phyloP scores from a whole-genome alignment of 805 yeast genomes.

The Ogataea paradorogensis region DNA sequence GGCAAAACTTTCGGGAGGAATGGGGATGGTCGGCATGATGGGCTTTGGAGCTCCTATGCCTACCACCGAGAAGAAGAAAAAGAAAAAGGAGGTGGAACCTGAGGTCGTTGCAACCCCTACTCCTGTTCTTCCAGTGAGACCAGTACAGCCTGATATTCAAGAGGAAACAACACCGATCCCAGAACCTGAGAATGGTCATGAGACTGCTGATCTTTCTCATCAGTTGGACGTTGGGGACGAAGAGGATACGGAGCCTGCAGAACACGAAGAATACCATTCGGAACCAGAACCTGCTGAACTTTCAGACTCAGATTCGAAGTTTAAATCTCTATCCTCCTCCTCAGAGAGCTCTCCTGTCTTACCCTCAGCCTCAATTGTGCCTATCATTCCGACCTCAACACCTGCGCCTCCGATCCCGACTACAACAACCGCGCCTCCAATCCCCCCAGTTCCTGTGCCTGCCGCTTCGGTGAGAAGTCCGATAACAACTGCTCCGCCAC shows the following conservation, averaged over 20 bases:
- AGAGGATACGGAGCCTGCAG: slow-evolving; percentile 3
- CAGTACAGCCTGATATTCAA: slow-evolving; percentile 2
- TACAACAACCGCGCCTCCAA: slow-evolving; percentile 11
- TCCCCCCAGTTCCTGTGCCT: slow-evolving; percentile 16
- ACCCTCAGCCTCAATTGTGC: neutral
- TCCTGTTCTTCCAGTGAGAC: slow-evolving; percentile 30
- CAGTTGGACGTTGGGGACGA: slow-evolving; percentile 6
- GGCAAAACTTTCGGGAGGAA: slow-evolving; percentile 93
- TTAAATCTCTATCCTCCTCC: neutral
- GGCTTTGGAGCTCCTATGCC: slow-evolving; percentile 42
- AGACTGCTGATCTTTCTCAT: slow-evolving; percentile 4
- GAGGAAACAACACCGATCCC: neutral
- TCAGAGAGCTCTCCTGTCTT: neutral
- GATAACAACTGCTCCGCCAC: neutral
- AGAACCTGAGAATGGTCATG: slow-evolving; percentile 8
- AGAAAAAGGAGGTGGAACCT: slow-evolving; percentile 19
- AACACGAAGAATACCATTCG: neutral
- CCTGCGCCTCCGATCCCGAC: slow-evolving; percentile 6
- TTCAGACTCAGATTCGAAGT: neutral
- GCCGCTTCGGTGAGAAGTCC: slow-evolving; percentile 3
- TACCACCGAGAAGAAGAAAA: slow-evolving; percentile 15
- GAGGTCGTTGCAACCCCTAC: slow-evolving; percentile 38
- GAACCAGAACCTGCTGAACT: neutral
- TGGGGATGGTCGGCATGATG: slow-evolving; percentile 76
- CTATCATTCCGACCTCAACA: neutral